A percentile compares a stretch with the other conserved stretches of the same genome.
These are phyloP conservation scores for Aureobasidium subglaciale DNA, from an alignment of 2,329 filamentous ascomycete genomes.

Conservation along the genomic window DNA sequence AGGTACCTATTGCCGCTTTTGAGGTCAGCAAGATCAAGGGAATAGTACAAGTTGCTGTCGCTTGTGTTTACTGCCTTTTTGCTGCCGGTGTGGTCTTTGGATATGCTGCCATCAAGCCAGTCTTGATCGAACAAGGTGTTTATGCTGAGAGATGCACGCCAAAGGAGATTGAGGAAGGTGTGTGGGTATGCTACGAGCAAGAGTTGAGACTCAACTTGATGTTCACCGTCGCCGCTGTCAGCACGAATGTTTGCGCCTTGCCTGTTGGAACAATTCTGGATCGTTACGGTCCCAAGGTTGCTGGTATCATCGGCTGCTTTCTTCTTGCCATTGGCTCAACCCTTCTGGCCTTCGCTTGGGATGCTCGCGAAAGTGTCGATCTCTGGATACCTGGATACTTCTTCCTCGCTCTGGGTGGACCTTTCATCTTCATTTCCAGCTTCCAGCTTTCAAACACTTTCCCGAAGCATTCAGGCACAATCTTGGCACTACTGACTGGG, in stretches of 20 bases:
- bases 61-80: slow-evolving; percentile 67
- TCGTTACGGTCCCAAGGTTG: slow-evolving; percentile 69
- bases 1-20: slow-evolving; percentile 40
- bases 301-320: slow-evolving; percentile 62
- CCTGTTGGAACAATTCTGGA: slow-evolving; percentile 82
- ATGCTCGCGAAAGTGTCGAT: slow-evolving; percentile 56
- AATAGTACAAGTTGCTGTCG: slow-evolving; percentile 60
- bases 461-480: slow-evolving; percentile 42
- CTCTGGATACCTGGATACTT: slow-evolving; percentile 48
- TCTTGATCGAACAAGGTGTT: slow-evolving; percentile 65
- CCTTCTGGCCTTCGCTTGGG: slow-evolving; percentile 61
- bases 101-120: slow-evolving; percentile 76
- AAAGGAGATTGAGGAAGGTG: slow-evolving; percentile 43
- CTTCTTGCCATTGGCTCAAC: slow-evolving; percentile 64
- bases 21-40: slow-evolving; percentile 49
- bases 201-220: slow-evolving; percentile 70
- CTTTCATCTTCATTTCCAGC: slow-evolving; percentile 45
- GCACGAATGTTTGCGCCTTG: slow-evolving; percentile 78
- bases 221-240: slow-evolving; percentile 85
- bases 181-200: slow-evolving; percentile 51
- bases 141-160: slow-evolving; percentile 59
- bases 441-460: slow-evolving; percentile 47
- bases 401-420: slow-evolving; percentile 43
- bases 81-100: slow-evolving; percentile 76
- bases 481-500: slow-evolving; percentile 44